Evolutionary conservation across 2,329 filamentous ascomycete genomes (phyloP).

Genomic region (Coniochaeta ligniaria): DNA sequence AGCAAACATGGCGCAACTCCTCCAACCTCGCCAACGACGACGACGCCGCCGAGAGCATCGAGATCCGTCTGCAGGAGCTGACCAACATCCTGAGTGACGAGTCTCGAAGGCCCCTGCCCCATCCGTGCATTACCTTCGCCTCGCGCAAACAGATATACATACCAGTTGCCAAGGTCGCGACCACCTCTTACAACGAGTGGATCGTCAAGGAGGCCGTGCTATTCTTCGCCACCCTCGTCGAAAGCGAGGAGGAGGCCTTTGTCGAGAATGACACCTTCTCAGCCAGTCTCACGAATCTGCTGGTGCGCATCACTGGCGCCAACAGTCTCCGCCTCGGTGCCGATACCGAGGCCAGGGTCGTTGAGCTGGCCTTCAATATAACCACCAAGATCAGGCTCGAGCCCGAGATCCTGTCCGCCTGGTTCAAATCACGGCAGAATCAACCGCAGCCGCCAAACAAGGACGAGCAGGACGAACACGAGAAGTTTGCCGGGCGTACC

Average conservation of each 20-base stretch:
- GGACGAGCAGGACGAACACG: conserved; percentile 53
- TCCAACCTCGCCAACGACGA: conserved; percentile 53
- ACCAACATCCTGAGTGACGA: conserved; percentile 79
- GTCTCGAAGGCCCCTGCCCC: conserved; percentile 77
- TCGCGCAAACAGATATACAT: conserved; percentile 83
- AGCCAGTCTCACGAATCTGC: conserved; percentile 76
- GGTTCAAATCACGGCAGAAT: conserved; percentile 71
- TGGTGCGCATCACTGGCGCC: conserved; percentile 69
- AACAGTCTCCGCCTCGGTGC: conserved; percentile 67
- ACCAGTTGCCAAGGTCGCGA: conserved; percentile 81
- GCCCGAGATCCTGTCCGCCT: conserved; percentile 78
- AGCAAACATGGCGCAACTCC: conserved; percentile 55
- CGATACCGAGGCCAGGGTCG: conserved; percentile 80
- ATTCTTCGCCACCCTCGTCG: conserved; percentile 86
- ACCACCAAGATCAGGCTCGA: conserved; percentile 92
- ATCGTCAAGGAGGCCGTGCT: conserved; percentile 79
- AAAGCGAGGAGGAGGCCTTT: conserved; percentile 94
- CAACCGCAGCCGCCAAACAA: conserved; percentile 23
- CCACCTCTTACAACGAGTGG: conserved; percentile 75
- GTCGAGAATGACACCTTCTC: conserved; percentile 83
- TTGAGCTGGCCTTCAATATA: conserved; percentile 92
- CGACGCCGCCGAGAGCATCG: conserved; percentile 55
- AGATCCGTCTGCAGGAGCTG: conserved; percentile 55
- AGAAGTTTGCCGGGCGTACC: conserved; percentile 75
- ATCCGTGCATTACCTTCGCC: conserved; percentile 85